Evolutionary conservation across 768 basidiomycete genomes (phyloP), one percentile per base, ranked within the genome.

Genomic region (Lactifluus rugatus): DNA sequence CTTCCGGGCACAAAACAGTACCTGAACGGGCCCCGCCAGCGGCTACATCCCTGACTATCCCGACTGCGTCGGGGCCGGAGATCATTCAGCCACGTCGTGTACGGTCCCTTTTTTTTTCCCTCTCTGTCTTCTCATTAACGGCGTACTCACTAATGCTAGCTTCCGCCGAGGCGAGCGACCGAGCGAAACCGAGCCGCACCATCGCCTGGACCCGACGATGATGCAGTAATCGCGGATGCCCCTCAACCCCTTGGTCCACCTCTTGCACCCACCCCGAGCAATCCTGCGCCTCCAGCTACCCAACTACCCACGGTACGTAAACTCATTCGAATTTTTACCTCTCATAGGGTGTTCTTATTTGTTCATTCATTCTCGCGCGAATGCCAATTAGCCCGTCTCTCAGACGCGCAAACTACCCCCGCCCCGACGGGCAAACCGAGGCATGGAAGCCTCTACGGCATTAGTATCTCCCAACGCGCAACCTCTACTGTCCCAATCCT

Each of bases 271-370:
- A 23, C 14, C 5, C 2, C 19, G 14, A 16, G 42, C 3, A 44
- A 52, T 21, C 50, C 21, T 3, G 44, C 37, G 11, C 26, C 23
- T 19, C 49, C 26, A 25, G 26, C 28, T 25, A 51, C 54, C n/a
- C 59, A 60, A 13, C 28, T 60, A 47, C 59, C 59, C 16, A 56
- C 59, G 3, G 59, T 60, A 51, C 31, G 58, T 34, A 28, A 36
- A 14, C 31, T 3, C 31, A n/a, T 4, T 7, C n/a, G 2, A 25
- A 23, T 26, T 26, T 14, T 31, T 19, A 5, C 28, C 28, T 31
- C 2, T 6, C 13, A 2, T 34, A 16, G 5, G 10, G 16, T n/a
- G 8, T 23, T 47, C 49, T 56, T 36, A 55, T 23, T 5, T 25
- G 25, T 26, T 21, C 11, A 2, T 26, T 3, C 48, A 1, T 9